Evolutionary conservation across 2,329 filamentous ascomycete genomes (phyloP), one percentile per base, ranked within the genome.

Genomic region (Colletotrichum cuscutae): DNA sequence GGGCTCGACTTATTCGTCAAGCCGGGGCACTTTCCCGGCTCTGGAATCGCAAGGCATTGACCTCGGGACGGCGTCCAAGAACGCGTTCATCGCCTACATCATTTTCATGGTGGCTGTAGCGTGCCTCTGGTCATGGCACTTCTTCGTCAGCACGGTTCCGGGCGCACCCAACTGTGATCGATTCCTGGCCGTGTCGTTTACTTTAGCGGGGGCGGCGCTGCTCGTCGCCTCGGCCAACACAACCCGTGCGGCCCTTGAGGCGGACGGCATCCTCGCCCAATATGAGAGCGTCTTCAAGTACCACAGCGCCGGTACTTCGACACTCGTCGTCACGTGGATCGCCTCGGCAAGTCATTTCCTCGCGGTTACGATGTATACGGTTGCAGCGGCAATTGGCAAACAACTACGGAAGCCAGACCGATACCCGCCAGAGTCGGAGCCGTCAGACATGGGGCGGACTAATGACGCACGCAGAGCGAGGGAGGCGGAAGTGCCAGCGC

Each of bases 381-480:
- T 35, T n/a, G 57, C 69, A 13, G 65, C 53, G 19, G 13, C n/a
- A 4, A 32, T 68, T 19, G 62, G 69, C 30, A 1, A 68, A 12
- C 69, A 65, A 1, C 65, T 72, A 30, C 58, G 53, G 26, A 58
- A 53, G 19, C 53, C 37, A 24, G 69, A 72, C 24, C 42, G 63
- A 15, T 72, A 68, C 12, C 65, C 69, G 42, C 53, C 53, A 35
- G 65, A 53, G 30, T 26, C 42, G 13, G 69, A 68, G 35, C 61
- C n/a, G 30, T 22, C 19, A 5, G 19, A 32, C 5, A 49, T 26
- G 12, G 19, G 19, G 24, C 11, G n/a, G 11, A 42, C n/a, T 5
- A 15, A 22, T 24, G 57, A 22, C 35, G 24, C 6, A 4, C 37
- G 0, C 19, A 19, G 35, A 3, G 59, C 7, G 42, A 22, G 42